A percentile compares a stretch with the other conserved stretches of the same genome.
Evolutionary conservation across 2,329 filamentous ascomycete species (phyloP).

Genomic region (Aspergillus sp.): DNA sequence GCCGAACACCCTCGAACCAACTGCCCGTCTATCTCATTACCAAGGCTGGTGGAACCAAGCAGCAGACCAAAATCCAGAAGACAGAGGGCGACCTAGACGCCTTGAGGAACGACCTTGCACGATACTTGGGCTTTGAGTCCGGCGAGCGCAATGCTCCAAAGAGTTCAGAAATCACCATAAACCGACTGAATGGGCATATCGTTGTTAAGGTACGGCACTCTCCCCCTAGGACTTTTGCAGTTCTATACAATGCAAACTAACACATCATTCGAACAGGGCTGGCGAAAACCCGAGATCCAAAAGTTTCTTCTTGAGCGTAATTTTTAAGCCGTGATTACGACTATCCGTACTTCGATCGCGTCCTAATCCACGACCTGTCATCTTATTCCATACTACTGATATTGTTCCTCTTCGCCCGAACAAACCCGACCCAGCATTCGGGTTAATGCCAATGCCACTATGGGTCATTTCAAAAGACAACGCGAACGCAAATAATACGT

Average conservation of each 20-base stretch:
- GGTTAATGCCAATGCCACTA: background rate
- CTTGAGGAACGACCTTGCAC: constrained; percentile 64
- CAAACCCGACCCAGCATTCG: background rate
- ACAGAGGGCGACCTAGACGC: constrained; percentile 69
- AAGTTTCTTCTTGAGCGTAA: constrained; percentile 50
- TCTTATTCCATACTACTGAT: background rate
- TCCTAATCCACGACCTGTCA: constrained; percentile 12
- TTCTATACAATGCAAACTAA: constrained; percentile 13
- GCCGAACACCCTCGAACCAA: constrained; percentile 68
- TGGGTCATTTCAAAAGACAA: background rate
- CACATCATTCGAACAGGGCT: constrained; percentile 40
- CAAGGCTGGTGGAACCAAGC: constrained; percentile 74
- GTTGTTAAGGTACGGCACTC: constrained; percentile 62
- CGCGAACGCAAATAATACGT: background rate
- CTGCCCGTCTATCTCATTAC: constrained; percentile 73
- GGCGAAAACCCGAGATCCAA: constrained; percentile 50
- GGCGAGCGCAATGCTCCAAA: constrained; percentile 40
- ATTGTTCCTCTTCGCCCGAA: background rate
- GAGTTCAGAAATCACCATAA: constrained; percentile 49
- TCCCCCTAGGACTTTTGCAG: constrained; percentile 12
- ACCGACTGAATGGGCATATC: constrained; percentile 69
- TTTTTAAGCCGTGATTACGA: constrained; percentile 33
- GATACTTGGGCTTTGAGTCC: constrained; percentile 56
- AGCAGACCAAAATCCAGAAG: constrained; percentile 74
- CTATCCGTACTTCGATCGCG: background rate